Conservation (phyloP, 106 monocot species). For the Dendrobium huoshanense region DNA sequence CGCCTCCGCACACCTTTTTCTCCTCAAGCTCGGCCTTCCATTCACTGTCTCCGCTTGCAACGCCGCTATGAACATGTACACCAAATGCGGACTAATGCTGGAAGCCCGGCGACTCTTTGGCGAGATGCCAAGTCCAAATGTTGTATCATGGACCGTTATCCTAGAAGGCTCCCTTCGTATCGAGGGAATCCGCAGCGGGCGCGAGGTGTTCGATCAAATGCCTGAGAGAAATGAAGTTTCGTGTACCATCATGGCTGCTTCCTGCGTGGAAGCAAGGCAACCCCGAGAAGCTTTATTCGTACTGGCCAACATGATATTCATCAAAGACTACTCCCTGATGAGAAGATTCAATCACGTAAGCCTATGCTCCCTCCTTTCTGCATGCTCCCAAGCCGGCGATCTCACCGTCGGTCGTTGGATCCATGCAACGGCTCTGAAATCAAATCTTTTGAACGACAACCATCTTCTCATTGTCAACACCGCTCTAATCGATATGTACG, state of each 20-base stretch:
- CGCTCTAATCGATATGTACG: constrained; percentile 54
- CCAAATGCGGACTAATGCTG: constrained; percentile 34
- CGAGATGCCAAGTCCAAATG: constrained; percentile 31
- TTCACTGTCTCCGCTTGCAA: constrained; percentile 22
- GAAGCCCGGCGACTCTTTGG: constrained; percentile 45
- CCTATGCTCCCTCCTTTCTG: constrained; percentile 50
- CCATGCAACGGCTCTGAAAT: constrained; percentile 30
- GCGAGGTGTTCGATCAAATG: constrained; percentile 46
- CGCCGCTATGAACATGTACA: constrained; percentile 43
- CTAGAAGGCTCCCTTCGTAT: constrained; percentile 30
- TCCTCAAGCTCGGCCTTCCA: constrained; percentile 37
- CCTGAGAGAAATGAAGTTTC: constrained; percentile 40
- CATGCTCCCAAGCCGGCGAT: constrained; percentile 65
- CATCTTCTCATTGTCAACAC: constrained; percentile 26
- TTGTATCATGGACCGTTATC: constrained; percentile 55
- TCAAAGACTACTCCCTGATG: neutral
- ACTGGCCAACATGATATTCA: constrained; percentile 26
- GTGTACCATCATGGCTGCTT: constrained; percentile 47
- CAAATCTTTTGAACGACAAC: neutral
- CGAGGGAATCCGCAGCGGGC: constrained; percentile 41
- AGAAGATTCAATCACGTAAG: constrained; percentile 30
- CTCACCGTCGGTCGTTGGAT: constrained; percentile 45
- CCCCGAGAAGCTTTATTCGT: constrained; percentile 41
- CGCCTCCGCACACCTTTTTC: constrained; percentile 28
- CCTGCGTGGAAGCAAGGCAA: constrained; percentile 39